Base-by-base conservation (phyloP, 192 early-diverging fungal species). In the Backusella psychrophila region DNA sequence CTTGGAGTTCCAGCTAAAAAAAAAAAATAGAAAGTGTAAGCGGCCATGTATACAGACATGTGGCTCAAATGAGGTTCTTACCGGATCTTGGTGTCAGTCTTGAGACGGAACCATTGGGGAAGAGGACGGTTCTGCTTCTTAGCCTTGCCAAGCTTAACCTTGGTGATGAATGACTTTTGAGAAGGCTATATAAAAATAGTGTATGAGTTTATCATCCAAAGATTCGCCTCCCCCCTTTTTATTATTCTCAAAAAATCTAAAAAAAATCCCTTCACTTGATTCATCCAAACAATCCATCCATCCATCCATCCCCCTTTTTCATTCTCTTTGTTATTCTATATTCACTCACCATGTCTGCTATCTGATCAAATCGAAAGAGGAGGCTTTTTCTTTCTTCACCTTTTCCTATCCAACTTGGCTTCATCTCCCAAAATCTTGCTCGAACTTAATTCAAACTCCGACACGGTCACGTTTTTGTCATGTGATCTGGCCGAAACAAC, bases 61-160 rank as follows among this genome's bases (percentile, higher is more conserved):
- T 6, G 33, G 12, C 59, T 34, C 26, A 8, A 42, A 33, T 33
- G 33, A 33, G 3, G 3, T 33, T 3, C 76, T 49, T 86, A 92
- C 90, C 90, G 86, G 90, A 97, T 97, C 85, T 90, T 97, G 90
- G 92, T 94, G 79, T 95, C 96, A 74, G 96, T 92, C 85, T 95
- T 92, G 85, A 97, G 88, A 81, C 96, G 94, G 91, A 97, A 94
- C 97, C 97, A 99, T 85, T 93, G 90, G 77, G 98, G 98, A 78
- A 98, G 88, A 80, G 96, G 96, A 79, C 98, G 94, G 93, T 98
- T 97, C 89, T 99, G 98, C 92, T 95, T 96, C 86, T 90, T 83
- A 90, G 96, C 96, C 95, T 98, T 99, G 86, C 96, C 98, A 86
- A 99, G 91, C 78, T 93, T 94, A 88, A 94, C 93, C 95, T 99